Evolutionary conservation across 2,329 filamentous ascomycete genomes (phyloP), one percentile per base, ranked within the genome.

Genomic region (Hymenoscyphus repandus): DNA sequence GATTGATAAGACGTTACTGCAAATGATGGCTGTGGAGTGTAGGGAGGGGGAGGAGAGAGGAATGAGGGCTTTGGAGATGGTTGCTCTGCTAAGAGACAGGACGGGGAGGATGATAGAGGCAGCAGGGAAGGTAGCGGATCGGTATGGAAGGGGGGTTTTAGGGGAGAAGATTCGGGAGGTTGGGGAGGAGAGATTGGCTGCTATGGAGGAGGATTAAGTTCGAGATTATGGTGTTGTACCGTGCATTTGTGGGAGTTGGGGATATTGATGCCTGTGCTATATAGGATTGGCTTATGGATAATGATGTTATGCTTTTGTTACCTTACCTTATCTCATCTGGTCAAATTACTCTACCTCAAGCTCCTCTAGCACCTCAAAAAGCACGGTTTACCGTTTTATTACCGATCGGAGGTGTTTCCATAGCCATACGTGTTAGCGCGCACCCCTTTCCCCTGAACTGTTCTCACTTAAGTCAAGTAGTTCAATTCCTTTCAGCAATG

Each of bases 1-100:
- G 40, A 82, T 95, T 34, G 91, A 99, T 73, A 96, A 96, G 73
- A 83, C 86, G 39, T 74, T 99, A 45, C 74, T 99, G 57, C 90
- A 96, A 72, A 78, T 97, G 66, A 75, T 99, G 64, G 91, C 89
- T 2, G 74, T 86, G 6, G 93, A 97, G 73, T 99, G 93, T 67
- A 83, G 90, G 53, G 89, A 93, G 59, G 90, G 90, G 40, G 93
- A 99, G 68, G 91, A 97, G 56, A 78, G 87, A 30, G 92, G 91
- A 5, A 96, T 96, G 90, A 90, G 92, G 59, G 92, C 92, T 0
- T 74, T 99, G 33, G 95, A 99, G 71, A 79, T 97, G 62, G 93
- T 95, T 30, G 77, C 80, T 55, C 74, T 99, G 63, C 88, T 99
- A 84, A 80, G 79, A 40, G 91, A 97, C 71, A 77, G 82, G 41